Percentiles rank a stretch among this genome's conserved stretches.
phyloP scores from a whole-genome alignment of 1,284 basidiomycete species.

The Neonothopanus nambi region DNA sequence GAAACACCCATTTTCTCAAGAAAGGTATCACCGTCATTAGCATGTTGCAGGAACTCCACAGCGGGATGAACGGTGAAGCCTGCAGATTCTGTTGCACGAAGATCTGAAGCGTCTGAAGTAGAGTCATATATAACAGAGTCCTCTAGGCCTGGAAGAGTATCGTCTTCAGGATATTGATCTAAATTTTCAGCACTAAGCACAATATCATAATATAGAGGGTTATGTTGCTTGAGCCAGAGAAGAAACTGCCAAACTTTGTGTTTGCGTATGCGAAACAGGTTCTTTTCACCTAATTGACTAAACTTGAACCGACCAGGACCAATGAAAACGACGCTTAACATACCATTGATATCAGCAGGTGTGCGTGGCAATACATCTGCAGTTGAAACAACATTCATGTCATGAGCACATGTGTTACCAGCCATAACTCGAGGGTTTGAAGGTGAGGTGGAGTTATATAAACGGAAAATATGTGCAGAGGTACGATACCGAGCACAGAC shows the following conservation, averaged over 20 bases:
- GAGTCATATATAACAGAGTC: constrained; percentile 18
- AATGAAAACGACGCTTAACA: constrained; percentile 26
- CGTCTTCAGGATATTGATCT: constrained; percentile 20
- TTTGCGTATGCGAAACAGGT: background rate
- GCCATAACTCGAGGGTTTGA: constrained; percentile 8
- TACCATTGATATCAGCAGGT: constrained; percentile 22
- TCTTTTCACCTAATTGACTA: constrained; percentile 3
- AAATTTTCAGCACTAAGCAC: constrained; percentile 16
- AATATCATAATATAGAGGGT: constrained; percentile 24
- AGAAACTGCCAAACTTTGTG: constrained; percentile 16
- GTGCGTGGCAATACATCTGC: constrained; percentile 22
- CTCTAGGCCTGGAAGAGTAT: constrained; percentile 19
- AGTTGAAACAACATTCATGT: constrained; percentile 25
- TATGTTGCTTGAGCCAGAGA: constrained; percentile 25
- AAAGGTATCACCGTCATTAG: background rate
- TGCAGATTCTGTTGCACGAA: constrained; percentile 23
- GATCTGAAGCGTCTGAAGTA: constrained; percentile 7
- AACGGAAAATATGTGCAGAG: constrained; percentile 19
- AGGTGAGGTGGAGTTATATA: constrained; percentile 12
- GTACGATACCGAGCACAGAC: constrained; percentile 20
- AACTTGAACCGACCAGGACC: constrained; percentile 20
- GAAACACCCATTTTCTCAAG: background rate
- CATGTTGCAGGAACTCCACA: background rate
- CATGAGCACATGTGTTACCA: constrained; percentile 10
- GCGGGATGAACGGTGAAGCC: constrained; percentile 19